Base-by-base conservation (phyloP, 495 filamentous ascomycete genomes). In the Acidomyces sp. region DNA sequence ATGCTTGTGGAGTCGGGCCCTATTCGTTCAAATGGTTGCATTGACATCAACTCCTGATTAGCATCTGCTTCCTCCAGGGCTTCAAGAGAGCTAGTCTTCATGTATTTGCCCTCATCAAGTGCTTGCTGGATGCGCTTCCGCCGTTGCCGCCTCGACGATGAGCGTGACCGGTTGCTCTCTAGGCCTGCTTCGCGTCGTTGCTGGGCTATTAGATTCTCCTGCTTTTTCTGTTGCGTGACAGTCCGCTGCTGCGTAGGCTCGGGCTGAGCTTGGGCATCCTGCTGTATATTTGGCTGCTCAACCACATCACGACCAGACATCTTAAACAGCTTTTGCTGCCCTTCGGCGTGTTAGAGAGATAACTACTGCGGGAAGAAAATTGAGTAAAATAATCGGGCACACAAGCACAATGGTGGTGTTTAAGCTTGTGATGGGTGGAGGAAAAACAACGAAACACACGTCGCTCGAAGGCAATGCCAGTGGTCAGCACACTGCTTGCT, bases 11-110 rank as follows among this genome's bases (percentile, higher is more conserved):
- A 54, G 46, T 67, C 65, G 3, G 62, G 59, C 10, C 64, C 62
- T 34, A 68, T 66, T 25, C 61, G 61, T 48, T 66, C 60, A 40
- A 70, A 74, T 2, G 60, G 60, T 44, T 69, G 63, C 61, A 73
- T 65, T 36, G 35, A 28, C 12, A 51, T 41, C 27, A 59, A 33
- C 41, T 64, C 61, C 13, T 48, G 47, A 40, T 58, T 62, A 17
- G 58, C 61, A 34, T 64, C 61, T 15, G 61, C 61, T 43, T 64
- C 61, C 52, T 64, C 61, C 25, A 64, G 61, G n/a, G 61, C 61
- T 34, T 60, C 57, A 13, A 64, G 42, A 1, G 48, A 50, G 18
- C 45, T 40, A 13, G 61, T 64, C 51, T 60, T 57, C 61, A 64
- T 64, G 54, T 59, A 59, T 46, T 61, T 62, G 44, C 58, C 58